A percentile compares a stretch with the other conserved stretches of the same genome.
Evolutionary conservation across 2,329 filamentous ascomycete species (phyloP).

Genomic region (Dactylonectria estremocensis): DNA sequence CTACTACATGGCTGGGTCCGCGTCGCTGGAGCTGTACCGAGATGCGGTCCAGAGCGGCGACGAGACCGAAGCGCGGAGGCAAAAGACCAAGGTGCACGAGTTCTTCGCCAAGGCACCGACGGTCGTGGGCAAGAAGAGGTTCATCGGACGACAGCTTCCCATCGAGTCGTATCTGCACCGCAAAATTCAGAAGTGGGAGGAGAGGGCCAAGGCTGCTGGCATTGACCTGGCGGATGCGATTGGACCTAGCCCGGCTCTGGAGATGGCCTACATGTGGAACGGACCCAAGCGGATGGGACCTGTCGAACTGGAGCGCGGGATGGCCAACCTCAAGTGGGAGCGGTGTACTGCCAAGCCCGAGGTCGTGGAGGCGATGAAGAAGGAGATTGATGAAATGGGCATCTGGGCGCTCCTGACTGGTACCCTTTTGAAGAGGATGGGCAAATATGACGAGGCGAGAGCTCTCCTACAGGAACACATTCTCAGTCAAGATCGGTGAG

Average conservation of each 20-base stretch:
- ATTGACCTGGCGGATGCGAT: conserved; percentile 84
- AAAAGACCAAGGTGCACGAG: conserved; percentile 77
- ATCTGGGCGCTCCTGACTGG: conserved; percentile 78
- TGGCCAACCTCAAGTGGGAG: conserved; percentile 75
- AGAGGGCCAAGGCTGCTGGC: conserved; percentile 76
- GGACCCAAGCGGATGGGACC: conserved; percentile 85
- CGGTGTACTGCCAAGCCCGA: conserved; percentile 69
- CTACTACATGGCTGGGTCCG: conserved; percentile 86
- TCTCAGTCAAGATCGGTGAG: conserved; percentile 74
- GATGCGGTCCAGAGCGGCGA: conserved; percentile 60
- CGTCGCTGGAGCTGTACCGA: conserved; percentile 87
- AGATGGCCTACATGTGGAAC: conserved; percentile 97
- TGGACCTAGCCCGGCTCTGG: conserved; percentile 84
- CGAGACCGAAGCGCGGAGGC: conserved; percentile 64
- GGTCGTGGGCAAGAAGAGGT: conserved; percentile 86
- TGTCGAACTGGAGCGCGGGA: conserved; percentile 74
- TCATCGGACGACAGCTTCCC: conserved; percentile 91
- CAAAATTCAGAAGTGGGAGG: conserved; percentile 92
- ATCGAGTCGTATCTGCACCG: conserved; percentile 89
- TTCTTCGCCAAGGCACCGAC: conserved; percentile 80
- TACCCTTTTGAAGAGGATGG: conserved; percentile 75
- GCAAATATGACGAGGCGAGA: conserved; percentile 76
- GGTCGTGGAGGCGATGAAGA: conserved; percentile 62
- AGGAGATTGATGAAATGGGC: conserved; percentile 72
- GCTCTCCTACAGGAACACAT: conserved; percentile 75